phyloP scores from a whole-genome alignment of 805 yeast species.

The Sugiyamaella valdiviana region DNA sequence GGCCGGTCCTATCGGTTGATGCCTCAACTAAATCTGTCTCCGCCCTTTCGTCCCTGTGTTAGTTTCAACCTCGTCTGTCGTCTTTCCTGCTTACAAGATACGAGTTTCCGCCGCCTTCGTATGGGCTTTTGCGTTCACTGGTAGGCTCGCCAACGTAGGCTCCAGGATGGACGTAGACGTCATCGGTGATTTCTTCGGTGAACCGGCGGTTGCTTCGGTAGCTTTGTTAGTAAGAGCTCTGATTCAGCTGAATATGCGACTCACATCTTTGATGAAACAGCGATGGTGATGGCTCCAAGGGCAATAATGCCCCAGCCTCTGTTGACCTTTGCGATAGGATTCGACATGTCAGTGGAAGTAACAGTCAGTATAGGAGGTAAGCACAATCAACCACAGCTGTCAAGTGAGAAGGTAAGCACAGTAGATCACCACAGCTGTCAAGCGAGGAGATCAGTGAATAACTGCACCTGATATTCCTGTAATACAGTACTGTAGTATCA shows the following conservation, averaged over 20 bases:
- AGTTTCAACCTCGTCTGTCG: background rate
- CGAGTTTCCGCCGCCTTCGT: conserved; percentile 35
- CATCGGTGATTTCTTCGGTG: conserved; percentile 6
- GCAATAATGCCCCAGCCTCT: conserved; percentile 30
- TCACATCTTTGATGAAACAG: conserved; percentile 24
- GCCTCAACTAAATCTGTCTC: conserved; percentile 15
- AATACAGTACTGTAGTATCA: no score
- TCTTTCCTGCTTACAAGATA: conserved; percentile 22
- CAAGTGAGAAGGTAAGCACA: no score
- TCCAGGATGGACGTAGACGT: conserved; percentile 26
- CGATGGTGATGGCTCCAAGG: conserved; percentile 22
- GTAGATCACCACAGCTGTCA: no score
- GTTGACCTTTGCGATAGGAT: conserved; percentile 22
- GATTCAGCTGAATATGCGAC: conserved; percentile 16
- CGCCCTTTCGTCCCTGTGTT: conserved; percentile 21
- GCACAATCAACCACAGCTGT: no score
- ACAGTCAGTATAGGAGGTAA: background rate
- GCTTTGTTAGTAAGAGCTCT: conserved; percentile 4
- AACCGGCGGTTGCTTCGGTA: conserved; percentile 7
- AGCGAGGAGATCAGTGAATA: no score
- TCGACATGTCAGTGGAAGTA: background rate
- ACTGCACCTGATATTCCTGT: no score
- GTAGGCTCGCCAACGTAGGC: conserved; percentile 28
- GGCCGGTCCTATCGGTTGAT: no score
- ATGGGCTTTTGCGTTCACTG: conserved; percentile 29